Evolutionary conservation across 441 rosid species (phyloP), one percentile per base, ranked within the genome.

Genomic region (Corymbia calophylla): DNA sequence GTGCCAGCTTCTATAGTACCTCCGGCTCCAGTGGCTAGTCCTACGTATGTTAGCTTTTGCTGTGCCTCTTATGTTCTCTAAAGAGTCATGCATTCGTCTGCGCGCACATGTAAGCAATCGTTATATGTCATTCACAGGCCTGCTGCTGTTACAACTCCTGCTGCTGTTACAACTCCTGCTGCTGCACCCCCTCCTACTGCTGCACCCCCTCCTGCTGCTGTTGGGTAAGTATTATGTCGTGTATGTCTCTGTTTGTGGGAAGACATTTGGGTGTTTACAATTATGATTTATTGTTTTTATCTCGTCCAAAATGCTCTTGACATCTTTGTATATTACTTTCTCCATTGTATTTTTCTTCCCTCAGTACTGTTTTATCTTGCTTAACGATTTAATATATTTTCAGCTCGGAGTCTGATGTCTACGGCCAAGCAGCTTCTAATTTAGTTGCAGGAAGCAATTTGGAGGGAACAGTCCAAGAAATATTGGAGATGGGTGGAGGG

Each of bases 401-500:
- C 91, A 90, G 91, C 89, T 58, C 89, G 23, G 91, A 62, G 25
- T 53, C 93, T 88, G 95, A 93, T 93, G 93, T 93, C 48, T 97
- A 96, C 89, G 98, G 95, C 89, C 96, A 95, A 92, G 99, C 99
- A 66, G 98, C 99, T 88, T 96, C 99, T 18, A 97, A 92, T 93
- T 93, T 97, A 85, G 98, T 97, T 70, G 98, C 97, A 17, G 99
- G 98, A 90, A 95, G 73, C 91, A 95, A 96, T 91, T 92, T 97
- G 90, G 98, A 97, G 91, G 97, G 95, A 88, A 80, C 96, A 81
- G 91, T 98, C 89, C 98, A 97, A 92, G 97, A 98, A 89, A 98
- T 98, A 92, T 93, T 98, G 92, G 99, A 97, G 89, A 96, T 98
- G 97, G 99, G 99, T 88, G 99, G 98, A 89, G 99, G 99, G 60